Evolutionary conservation across 441 rosid genomes (phyloP), one percentile per base, ranked within the genome.

Genomic region (Corymbia calophylla): DNA sequence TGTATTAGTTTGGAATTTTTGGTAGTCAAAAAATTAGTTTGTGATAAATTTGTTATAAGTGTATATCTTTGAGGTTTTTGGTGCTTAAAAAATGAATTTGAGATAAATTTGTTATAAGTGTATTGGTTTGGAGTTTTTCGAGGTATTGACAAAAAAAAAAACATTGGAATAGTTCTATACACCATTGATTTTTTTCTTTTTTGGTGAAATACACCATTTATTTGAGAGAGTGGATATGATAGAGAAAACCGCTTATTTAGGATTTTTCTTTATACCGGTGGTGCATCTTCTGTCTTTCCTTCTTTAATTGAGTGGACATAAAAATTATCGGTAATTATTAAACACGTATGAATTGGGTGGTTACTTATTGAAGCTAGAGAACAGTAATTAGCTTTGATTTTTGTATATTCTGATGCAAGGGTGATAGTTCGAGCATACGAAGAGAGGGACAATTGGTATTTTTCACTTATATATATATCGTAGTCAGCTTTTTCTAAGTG

Each of bases 41-140:
- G 0, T 0, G n/a, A 58, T 25, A 58, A 25, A 58, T 25, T 58
- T 58, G 3, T 58, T 10, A 10, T 1, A 25, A 4, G 0, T 1
- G 3, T 58, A 25, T 25, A 12, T 4, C 0, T 58, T 58, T 58
- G 18, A 25, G 14, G 10, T 58, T 25, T 58, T 58, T 58, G 18
- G 6, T 58, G 3, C 1, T 23, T 13, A 58, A 23, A 58, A 56
- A 58, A 0, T 58, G 23, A 58, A 1, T 25, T 9, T 58, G 62
- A 10, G 6, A 0, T 58, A 58, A 58, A 23, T 58, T 56, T 56
- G 11, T 51, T 3, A 51, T 5, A 13, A 1, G 15, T 51, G 16
- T 51, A 51, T 3, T 0, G 4, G 9, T 51, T 51, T 51, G 53
- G 53, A 51, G 53, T 51, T 51, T 51, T 51, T 51, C 3, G 1